Conservation (phyloP, 306 rosid species). For the Casuarina cunninghamiana region DNA sequence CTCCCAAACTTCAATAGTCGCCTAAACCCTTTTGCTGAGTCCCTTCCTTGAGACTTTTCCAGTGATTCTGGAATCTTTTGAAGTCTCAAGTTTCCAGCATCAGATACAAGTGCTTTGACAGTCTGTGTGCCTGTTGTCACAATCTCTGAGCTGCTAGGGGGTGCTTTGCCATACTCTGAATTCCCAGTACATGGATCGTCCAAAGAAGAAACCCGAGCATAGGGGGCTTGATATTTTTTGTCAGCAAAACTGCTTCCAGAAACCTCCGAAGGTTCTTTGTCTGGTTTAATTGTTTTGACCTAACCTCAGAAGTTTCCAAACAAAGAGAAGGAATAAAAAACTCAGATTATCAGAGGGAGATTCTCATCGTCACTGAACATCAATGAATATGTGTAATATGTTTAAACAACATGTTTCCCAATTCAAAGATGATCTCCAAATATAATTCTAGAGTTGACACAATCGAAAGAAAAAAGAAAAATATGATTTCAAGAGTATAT, state of each 20-base stretch:
- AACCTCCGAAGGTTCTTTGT: slow-evolving; percentile 48
- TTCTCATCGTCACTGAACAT: not conserved
- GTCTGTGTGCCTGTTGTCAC: slow-evolving; percentile 44
- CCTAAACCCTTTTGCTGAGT: slow-evolving; percentile 75
- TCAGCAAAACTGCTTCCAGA: slow-evolving; percentile 32
- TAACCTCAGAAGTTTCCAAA: slow-evolving; percentile 31
- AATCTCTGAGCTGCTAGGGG: slow-evolving; percentile 47
- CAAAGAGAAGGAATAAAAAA: slow-evolving; percentile 2
- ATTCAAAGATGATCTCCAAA: not conserved
- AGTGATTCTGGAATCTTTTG: slow-evolving; percentile 83
- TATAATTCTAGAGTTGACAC: not conserved
- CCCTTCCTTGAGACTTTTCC: slow-evolving; percentile 77
- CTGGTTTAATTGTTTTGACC: slow-evolving; percentile 42
- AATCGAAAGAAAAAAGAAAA: not conserved
- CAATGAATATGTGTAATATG: not conserved
- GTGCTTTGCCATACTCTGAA: slow-evolving; percentile 64
- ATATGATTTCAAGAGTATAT: not conserved
- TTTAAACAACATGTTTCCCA: not conserved
- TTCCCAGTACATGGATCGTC: slow-evolving; percentile 76
- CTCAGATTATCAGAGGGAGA: not conserved
- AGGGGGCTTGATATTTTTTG: slow-evolving; percentile 62
- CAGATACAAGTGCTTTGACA: slow-evolving; percentile 54
- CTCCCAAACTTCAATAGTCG: slow-evolving; percentile 80
- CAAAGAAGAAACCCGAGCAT: slow-evolving; percentile 78
- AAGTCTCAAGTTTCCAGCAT: slow-evolving; percentile 55